These are phyloP conservation scores for Pseudomicrostroma phylloplanum DNA, from an alignment of 1,284 basidiomycete species.

Conservation along the genomic window DNA sequence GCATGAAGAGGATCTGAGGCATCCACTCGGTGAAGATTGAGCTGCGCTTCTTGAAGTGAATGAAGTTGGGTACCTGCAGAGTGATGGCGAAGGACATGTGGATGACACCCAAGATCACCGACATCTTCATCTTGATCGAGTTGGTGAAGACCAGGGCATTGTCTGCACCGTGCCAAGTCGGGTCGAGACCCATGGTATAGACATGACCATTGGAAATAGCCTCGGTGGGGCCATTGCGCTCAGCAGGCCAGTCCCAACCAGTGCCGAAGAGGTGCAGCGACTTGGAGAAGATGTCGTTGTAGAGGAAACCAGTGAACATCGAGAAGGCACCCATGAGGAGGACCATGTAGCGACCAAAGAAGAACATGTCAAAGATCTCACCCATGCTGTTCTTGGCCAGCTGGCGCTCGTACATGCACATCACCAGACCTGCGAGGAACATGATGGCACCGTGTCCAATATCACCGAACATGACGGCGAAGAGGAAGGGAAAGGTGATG, in stretches of 20 bases:
- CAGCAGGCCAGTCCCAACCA: conserved; percentile 74
- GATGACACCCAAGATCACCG: conserved; percentile 88
- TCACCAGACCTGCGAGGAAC: conserved; percentile 67
- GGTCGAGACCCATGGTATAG: conserved; percentile 92
- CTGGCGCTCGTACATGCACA: conserved; percentile 79
- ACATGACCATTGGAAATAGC: conserved; percentile 57
- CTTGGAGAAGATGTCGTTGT: conserved; percentile 99
- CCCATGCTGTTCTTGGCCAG: conserved; percentile 70
- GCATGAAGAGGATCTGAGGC: conserved; percentile 93
- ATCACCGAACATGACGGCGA: conserved; percentile 99
- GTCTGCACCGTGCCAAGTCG: conserved; percentile 88
- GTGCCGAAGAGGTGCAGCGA: conserved; percentile 80
- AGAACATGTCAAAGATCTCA: conserved; percentile 86
- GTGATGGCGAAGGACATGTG: conserved; percentile 99
- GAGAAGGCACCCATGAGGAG: conserved; percentile 94
- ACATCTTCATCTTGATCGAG: conserved; percentile 99
- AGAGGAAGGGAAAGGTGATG: conserved; percentile 95
- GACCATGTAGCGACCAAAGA: conserved; percentile 96
- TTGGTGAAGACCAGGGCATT: conserved; percentile 92
- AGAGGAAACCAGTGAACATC: conserved; percentile 85
- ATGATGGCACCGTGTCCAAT: conserved; percentile 91
- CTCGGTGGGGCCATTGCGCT: conserved; percentile 29
- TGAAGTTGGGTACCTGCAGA: conserved; percentile 88
- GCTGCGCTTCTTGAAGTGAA: conserved; percentile 77
- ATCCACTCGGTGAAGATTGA: conserved; percentile 92